Evolutionary conservation across 441 rosid species (phyloP), one percentile per base, ranked within the genome.

Genomic region (Omphalea diandra): DNA sequence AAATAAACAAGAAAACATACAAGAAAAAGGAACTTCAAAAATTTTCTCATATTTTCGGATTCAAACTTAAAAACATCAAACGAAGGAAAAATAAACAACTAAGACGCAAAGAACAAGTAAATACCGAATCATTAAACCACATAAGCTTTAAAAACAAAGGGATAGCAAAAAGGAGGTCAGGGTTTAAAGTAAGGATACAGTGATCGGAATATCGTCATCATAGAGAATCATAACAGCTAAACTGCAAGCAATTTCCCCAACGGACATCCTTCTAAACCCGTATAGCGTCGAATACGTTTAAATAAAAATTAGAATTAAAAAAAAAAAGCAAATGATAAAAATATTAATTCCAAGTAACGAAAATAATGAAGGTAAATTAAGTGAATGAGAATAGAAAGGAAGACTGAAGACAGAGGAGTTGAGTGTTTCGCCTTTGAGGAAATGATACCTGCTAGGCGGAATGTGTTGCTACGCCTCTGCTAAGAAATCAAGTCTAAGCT

Each of bases 201-300:
- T 93, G 77, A 93, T 79, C 12, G 92, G 38, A 75, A 90, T 93
- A 55, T 83, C 86, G 55, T 93, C 97, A 41, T 87, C 98, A n/a
- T 74, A 61, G 33, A 93, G 97, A 75, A 87, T 86, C 87, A 90
- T 43, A 67, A 81, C 70, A 55, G 97, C 96, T 81, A 87, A 93
- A 58, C 79, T 78, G 86, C 97, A 90, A 75, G 94, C 97, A 49
- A 80, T 69, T 76, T 93, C 98, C 14, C 82, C 79, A 3, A 71
- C 33, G 75, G 96, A 79, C 97, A 88, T 89, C 24, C 68, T 77
- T n/a, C n/a, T 75, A 11, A 9, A 55, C 64, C 63, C 74, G 27
- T 40, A 73, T 52, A 32, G 9, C 14, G n/a, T 0, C 24, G 2
- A 59, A 31, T 9, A 32, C 26, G 15, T 46, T 31, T 65, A 3